Evolutionary conservation across 768 basidiomycete genomes (phyloP).

Genomic region (Boletellus sp.): DNA sequence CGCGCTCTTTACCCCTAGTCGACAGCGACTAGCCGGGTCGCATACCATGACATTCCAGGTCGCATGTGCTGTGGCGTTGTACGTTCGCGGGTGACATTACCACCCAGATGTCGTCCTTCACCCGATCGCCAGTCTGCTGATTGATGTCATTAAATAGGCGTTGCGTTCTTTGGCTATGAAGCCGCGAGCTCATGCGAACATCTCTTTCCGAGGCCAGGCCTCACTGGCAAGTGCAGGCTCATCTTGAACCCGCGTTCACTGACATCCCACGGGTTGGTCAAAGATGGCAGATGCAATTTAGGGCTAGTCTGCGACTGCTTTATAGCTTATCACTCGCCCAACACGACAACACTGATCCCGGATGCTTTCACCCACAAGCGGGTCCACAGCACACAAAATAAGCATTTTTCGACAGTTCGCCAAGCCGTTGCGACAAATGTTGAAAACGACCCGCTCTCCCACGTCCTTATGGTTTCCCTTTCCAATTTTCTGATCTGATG

Average conservation of each 20-base stretch:
- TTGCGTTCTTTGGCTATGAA: too few relatives aligned
- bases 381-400: conserved; percentile 6
- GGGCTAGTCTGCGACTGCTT: not conserved
- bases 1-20: too few relatives aligned
- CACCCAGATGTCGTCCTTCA: too few relatives aligned
- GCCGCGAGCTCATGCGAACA: too few relatives aligned
- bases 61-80: too few relatives aligned
- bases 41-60: too few relatives aligned
- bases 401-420: conserved; percentile 3
- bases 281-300: not conserved
- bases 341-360: not conserved
- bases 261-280: not conserved
- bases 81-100: too few relatives aligned
- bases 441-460: conserved; percentile 13
- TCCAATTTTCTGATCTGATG: conserved; percentile 17
- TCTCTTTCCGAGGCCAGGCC: not conserved
- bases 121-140: too few relatives aligned
- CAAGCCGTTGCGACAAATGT: conserved; percentile 3
- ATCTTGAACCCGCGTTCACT: not conserved
- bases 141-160: too few relatives aligned
- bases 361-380: not conserved
- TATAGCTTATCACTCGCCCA: not conserved
- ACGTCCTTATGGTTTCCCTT: conserved; percentile 20
- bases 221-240: not conserved
- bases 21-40: too few relatives aligned